These are phyloP conservation scores for Zymoseptoria pseudotritici DNA, from an alignment of 2,329 filamentous ascomycete species.

Conservation along the genomic window DNA sequence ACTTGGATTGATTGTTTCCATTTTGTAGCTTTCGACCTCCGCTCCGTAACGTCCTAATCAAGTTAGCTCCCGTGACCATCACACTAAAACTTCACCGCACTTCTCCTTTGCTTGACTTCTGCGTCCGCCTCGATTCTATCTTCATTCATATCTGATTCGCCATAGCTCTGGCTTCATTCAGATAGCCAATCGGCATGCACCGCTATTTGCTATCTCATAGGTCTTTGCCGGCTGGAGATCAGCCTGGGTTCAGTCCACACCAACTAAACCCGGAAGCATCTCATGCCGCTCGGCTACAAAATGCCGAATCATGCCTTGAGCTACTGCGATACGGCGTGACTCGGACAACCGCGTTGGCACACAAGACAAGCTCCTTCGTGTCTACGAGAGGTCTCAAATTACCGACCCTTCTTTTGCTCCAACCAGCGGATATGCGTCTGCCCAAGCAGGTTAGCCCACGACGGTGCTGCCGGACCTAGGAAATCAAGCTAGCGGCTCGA, in stretches of 20 bases:
- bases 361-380: neutral
- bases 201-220: neutral
- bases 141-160: neutral
- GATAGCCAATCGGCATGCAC: neutral
- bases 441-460: neutral
- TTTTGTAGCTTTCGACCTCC: neutral
- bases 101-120: neutral
- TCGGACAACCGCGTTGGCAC: neutral
- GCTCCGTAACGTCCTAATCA: neutral
- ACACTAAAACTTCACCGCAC: neutral
- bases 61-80: neutral
- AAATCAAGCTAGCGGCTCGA: neutral
- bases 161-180: neutral
- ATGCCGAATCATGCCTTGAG: neutral
- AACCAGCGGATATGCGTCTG: neutral
- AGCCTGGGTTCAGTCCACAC: no score
- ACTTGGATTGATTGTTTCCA: neutral
- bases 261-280: neutral
- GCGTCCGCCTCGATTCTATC: neutral
- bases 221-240: neutral
- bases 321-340: neutral
- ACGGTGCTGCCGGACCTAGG: no score
- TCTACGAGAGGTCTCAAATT: neutral
- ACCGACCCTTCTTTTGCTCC: no score
- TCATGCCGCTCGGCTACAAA: neutral